Percentiles rank a stretch among this genome's conserved stretches.
These are phyloP conservation scores for Corymbia calophylla DNA, from an alignment of 441 rosid species.

Conservation along the genomic window DNA sequence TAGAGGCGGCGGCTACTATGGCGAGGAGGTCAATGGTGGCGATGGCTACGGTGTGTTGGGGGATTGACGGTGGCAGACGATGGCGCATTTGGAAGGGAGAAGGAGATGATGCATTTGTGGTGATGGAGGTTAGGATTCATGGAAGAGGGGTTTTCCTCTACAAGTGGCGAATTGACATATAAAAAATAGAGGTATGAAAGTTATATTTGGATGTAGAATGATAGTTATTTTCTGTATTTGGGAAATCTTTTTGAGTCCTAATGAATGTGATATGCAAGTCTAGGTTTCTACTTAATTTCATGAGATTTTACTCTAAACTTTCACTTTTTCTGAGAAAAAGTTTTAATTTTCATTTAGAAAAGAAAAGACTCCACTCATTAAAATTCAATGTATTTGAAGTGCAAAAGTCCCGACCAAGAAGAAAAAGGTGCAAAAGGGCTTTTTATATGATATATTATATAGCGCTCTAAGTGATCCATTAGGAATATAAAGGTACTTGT, in stretches of 20 bases:
- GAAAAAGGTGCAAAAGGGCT: not conserved
- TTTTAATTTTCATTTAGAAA: not conserved
- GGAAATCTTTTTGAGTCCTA: not conserved
- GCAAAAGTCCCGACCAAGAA: not conserved
- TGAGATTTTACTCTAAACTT: not conserved
- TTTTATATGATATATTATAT: not conserved
- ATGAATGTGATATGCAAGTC: not conserved
- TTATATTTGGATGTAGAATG: not conserved
- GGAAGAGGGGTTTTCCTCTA: not conserved
- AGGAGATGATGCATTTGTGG: not conserved
- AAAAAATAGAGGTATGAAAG: not conserved
- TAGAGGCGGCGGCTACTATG: not conserved
- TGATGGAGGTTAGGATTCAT: not conserved
- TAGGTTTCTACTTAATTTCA: not conserved
- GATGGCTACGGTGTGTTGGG: not conserved
- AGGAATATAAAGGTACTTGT: not conserved
- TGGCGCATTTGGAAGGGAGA: not conserved
- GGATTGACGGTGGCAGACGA: not conserved
- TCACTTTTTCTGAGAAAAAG: not conserved
- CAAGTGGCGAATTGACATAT: not conserved
- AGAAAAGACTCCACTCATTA: not conserved
- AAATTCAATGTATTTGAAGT: not conserved
- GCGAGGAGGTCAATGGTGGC: not conserved
- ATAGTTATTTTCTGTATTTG: not conserved
- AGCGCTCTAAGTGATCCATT: not conserved